Evolutionary conservation across 2,329 filamentous ascomycete species (phyloP).

Genomic region (Rhexocercosporidium sp.): DNA sequence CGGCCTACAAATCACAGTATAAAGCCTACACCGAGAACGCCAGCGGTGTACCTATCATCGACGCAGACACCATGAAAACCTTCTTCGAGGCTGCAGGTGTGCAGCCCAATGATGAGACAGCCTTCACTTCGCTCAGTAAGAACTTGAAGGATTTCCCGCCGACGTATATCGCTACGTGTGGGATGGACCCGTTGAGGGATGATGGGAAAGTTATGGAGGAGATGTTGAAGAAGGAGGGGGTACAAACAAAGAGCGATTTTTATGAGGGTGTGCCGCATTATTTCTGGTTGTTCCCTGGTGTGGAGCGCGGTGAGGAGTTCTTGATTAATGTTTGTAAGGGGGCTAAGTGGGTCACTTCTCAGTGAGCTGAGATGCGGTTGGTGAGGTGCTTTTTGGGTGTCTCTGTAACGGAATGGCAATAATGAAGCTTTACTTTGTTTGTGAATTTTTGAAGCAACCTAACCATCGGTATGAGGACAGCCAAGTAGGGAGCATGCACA

Average conservation of each 20-base stretch:
- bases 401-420: background rate
- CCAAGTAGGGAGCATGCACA: too few relatives aligned
- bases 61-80: conserved; percentile 26
- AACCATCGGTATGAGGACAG: too few relatives aligned
- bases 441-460: too few relatives aligned
- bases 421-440: background rate
- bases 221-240: conserved; percentile 38
- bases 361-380: background rate
- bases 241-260: conserved; percentile 36
- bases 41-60: conserved; percentile 29
- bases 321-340: conserved; percentile 30
- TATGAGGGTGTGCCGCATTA: conserved; percentile 43
- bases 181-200: conserved; percentile 41
- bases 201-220: conserved; percentile 40
- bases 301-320: conserved; percentile 28
- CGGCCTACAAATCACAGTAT: conserved; percentile 28
- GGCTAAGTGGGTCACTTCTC: conserved; percentile 15
- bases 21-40: conserved; percentile 31
- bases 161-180: conserved; percentile 34
- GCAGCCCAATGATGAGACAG: conserved; percentile 23
- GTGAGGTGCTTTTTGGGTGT: background rate
- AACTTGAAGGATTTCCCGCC: conserved; percentile 30
- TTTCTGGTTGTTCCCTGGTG: conserved; percentile 38
- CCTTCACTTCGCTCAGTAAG: conserved; percentile 27
- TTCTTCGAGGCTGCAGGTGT: conserved; percentile 29